A percentile compares a stretch with the other conserved stretches of the same genome.
Conservation (phyloP, 2,329 filamentous ascomycete genomes). For the Neopestalotiopsis clavispora region DNA sequence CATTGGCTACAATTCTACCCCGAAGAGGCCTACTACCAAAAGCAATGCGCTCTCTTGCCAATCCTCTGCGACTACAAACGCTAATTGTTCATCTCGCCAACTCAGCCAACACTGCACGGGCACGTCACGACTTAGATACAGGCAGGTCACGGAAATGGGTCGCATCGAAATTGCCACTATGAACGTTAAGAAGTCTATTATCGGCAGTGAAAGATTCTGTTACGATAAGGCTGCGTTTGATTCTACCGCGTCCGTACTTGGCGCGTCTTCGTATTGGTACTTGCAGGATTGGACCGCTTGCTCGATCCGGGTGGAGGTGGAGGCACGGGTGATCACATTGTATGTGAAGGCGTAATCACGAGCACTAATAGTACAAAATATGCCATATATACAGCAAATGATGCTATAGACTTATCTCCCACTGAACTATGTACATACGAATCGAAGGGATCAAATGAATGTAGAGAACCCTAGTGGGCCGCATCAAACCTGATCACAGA, state of each 20-base stretch:
- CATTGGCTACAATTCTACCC: not conserved
- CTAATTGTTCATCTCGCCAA: not conserved
- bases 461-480: not conserved
- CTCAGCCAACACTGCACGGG: not conserved
- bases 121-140: not conserved
- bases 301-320: not conserved
- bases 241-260: too few relatives aligned
- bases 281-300: not conserved
- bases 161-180: not conserved
- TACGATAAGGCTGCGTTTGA: too few relatives aligned
- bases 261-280: not conserved
- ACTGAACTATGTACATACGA: not conserved
- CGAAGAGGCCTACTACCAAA: not conserved
- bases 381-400: slow-evolving; percentile 7
- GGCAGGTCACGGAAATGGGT: not conserved
- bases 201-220: too few relatives aligned
- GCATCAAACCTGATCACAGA: not conserved
- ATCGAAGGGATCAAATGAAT: slow-evolving; percentile 10
- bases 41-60: not conserved
- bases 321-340: not conserved
- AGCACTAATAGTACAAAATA: not conserved
- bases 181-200: not conserved
- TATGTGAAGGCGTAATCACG: not conserved
- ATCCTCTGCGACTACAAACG: not conserved
- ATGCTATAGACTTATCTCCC: not conserved